Evolutionary conservation across 768 basidiomycete species (phyloP).

Genomic region (Clitopilus passeckerianus): DNA sequence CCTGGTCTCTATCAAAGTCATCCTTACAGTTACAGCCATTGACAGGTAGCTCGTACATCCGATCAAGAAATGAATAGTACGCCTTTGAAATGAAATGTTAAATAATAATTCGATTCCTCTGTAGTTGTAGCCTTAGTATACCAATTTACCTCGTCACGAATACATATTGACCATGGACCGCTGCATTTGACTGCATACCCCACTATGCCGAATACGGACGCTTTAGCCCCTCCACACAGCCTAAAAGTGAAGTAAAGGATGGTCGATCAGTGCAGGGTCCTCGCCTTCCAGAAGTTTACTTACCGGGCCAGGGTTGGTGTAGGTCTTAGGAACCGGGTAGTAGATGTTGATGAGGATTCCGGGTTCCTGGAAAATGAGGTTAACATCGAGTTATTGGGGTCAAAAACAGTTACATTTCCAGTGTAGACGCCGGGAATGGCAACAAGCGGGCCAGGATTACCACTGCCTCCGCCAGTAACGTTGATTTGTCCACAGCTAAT

Average conservation of each 20-base stretch:
- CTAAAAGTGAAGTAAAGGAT: slow-evolving; percentile 1
- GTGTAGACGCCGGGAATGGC: slow-evolving; percentile 24
- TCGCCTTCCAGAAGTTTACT: slow-evolving; percentile 1
- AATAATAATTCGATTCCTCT: too few species aligned
- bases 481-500: slow-evolving; percentile 34
- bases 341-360: slow-evolving; percentile 19
- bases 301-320: slow-evolving; percentile 21
- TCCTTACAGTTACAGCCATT: background rate
- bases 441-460: slow-evolving; percentile 18
- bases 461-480: slow-evolving; percentile 31
- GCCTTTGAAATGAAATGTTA: too few species aligned
- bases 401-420: slow-evolving; percentile 13
- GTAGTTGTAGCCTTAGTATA: too few species aligned
- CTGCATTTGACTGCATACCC: too few species aligned
- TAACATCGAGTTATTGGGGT: background rate
- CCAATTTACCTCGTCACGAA: too few species aligned
- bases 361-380: slow-evolving; percentile 10
- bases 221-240: slow-evolving; percentile 17
- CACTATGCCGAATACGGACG: background rate
- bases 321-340: slow-evolving; percentile 18
- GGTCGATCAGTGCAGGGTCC: background rate
- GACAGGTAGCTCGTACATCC: too few species aligned
- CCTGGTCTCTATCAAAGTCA: background rate
- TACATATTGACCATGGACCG: too few species aligned
- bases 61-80: background rate